Conservation (phyloP, 2,329 filamentous ascomycete species). For the Diaporthe sp. region DNA sequence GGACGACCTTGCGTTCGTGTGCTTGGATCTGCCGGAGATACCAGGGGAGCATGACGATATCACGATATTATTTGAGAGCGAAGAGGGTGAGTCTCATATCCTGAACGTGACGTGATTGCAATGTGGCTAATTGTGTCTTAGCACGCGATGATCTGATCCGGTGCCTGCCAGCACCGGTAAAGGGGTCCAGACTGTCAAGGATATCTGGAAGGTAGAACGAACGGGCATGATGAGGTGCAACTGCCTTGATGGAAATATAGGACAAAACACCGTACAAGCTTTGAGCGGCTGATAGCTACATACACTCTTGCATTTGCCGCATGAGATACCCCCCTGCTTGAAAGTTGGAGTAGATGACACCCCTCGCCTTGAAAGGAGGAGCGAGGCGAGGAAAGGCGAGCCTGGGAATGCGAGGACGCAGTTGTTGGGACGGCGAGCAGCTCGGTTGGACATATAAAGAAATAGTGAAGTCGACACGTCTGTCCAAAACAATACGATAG, state of each 20-base stretch:
- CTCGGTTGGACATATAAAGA: not conserved
- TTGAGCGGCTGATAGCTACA: slow-evolving; percentile 36
- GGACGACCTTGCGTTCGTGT: slow-evolving; percentile 79
- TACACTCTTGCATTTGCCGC: slow-evolving; percentile 41
- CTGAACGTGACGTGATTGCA: not conserved
- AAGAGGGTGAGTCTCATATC: slow-evolving; percentile 71
- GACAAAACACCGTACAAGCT: slow-evolving; percentile 27
- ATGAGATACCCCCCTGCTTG: slow-evolving; percentile 41
- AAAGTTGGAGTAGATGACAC: slow-evolving; percentile 21
- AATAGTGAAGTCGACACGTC: not conserved
- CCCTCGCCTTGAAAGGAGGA: slow-evolving; percentile 1
- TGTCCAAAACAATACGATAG: slow-evolving; percentile 1
- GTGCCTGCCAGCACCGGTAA: slow-evolving; percentile 69
- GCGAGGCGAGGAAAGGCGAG: not conserved
- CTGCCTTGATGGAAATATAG: slow-evolving; percentile 3
- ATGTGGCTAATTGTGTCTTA: slow-evolving; percentile 49
- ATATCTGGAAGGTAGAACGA: slow-evolving; percentile 45
- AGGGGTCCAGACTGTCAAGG: slow-evolving; percentile 58
- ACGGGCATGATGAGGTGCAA: slow-evolving; percentile 20
- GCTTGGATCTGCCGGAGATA: slow-evolving; percentile 88
- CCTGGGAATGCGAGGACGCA: slow-evolving; percentile 11
- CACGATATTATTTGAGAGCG: slow-evolving; percentile 84
- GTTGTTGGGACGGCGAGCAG: not conserved
- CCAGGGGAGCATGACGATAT: slow-evolving; percentile 95
- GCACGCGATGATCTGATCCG: slow-evolving; percentile 67